phyloP scores from a whole-genome alignment of 352 stramenopile genomes.

The Stramenopiles sp. region DNA sequence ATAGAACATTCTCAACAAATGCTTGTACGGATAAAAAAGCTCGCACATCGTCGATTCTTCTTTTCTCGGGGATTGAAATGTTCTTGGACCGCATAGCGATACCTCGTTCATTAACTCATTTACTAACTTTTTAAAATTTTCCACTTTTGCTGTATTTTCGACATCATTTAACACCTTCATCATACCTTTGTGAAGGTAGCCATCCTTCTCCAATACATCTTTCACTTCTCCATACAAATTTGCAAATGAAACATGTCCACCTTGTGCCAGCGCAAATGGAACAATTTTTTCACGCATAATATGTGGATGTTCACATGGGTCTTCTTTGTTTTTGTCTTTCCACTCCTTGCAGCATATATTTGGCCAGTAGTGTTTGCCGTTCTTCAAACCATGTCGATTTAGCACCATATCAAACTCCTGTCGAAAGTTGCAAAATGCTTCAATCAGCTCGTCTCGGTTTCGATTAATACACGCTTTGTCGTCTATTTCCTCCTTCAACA shows the following conservation, averaged over 20 bases:
- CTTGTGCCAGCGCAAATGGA: too few species aligned
- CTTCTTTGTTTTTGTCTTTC: not conserved
- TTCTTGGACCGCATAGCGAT: not conserved
- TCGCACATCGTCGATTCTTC: not conserved
- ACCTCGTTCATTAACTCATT: not conserved
- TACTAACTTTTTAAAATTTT: not conserved
- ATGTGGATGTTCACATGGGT: not conserved
- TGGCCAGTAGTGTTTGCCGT: not conserved
- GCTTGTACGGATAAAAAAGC: not conserved
- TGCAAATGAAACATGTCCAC: too few species aligned
- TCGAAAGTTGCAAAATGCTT: not conserved
- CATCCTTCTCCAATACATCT: too few species aligned
- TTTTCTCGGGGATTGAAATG: not conserved
- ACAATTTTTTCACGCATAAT: too few species aligned
- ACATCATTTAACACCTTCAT: not conserved
- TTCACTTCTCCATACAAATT: too few species aligned
- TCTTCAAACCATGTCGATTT: not conserved
- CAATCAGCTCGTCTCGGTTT: not conserved
- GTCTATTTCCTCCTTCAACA: not conserved
- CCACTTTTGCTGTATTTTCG: not conserved
- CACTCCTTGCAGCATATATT: not conserved
- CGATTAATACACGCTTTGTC: not conserved
- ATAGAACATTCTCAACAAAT: not conserved
- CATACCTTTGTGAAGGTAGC: not conserved
- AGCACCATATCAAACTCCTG: not conserved